Evolutionary conservation across 2,329 filamentous ascomycete genomes (phyloP).

Genomic region (Pseudogymnoascus sp.): DNA sequence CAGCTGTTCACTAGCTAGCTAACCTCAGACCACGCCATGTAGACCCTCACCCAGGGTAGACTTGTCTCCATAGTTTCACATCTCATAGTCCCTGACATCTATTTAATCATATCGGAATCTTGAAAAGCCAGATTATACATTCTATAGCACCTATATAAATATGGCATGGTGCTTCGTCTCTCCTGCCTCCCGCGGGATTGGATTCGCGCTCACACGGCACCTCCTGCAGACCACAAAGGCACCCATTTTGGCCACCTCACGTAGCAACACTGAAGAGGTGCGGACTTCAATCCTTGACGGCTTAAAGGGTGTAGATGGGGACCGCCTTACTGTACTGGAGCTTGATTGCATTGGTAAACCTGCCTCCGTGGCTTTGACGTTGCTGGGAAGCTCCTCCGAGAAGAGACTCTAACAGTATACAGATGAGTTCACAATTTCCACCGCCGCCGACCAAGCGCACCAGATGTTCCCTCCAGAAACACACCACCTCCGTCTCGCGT

Average conservation of each 20-base stretch:
- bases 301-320: conserved; percentile 34
- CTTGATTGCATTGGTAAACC: conserved; percentile 51
- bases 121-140: neutral
- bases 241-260: conserved; percentile 52
- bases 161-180: conserved; percentile 37
- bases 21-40: conserved; percentile 6
- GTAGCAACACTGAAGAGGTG: conserved; percentile 42
- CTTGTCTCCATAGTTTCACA: neutral
- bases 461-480: conserved; percentile 41
- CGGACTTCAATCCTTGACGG: conserved; percentile 42
- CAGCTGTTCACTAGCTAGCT: neutral
- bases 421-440: conserved; percentile 54
- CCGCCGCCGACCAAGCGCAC: conserved; percentile 44
- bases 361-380: neutral
- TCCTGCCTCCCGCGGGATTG: conserved; percentile 56
- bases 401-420: neutral
- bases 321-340: conserved; percentile 42
- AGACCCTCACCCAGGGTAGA: neutral
- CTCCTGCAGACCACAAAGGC: conserved; percentile 48
- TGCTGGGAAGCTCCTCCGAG: neutral
- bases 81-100: neutral
- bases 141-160: neutral
- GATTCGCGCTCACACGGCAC: conserved; percentile 50
- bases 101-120: too few relatives aligned
- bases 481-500: conserved; percentile 58